A percentile compares a stretch with the other conserved stretches of the same genome.
Conservation (phyloP, 192 early-diverging fungal genomes). For the Mortierella alpina region DNA sequence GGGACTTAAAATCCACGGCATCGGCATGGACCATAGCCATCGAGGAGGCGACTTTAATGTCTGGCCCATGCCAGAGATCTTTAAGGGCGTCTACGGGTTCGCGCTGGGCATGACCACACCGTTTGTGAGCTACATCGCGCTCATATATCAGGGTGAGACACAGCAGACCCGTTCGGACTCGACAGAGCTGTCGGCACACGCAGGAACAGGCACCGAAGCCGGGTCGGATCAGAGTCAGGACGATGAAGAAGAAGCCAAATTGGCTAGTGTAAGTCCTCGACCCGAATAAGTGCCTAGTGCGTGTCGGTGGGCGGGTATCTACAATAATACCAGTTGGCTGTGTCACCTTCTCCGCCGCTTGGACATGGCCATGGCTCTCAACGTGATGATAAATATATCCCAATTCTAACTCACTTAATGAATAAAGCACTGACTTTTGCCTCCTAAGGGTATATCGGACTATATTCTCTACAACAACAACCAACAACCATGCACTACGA, state of each 20-base stretch:
- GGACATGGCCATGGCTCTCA: no score
- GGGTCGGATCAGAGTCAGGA: neutral
- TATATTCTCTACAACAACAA: no score
- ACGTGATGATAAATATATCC: no score
- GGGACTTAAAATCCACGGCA: slow-evolving; percentile 16
- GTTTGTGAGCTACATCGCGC: slow-evolving; percentile 15
- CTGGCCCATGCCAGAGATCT: slow-evolving; percentile 40
- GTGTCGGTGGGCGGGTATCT: no score
- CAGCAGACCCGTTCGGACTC: neutral
- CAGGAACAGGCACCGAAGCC: neutral
- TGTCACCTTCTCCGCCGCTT: no score
- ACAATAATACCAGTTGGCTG: no score
- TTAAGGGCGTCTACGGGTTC: slow-evolving; percentile 21
- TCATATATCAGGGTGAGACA: slow-evolving; percentile 34
- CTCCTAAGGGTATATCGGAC: no score
- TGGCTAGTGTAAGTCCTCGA: neutral
- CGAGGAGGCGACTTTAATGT: slow-evolving; percentile 23
- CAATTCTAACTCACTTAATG: no score
- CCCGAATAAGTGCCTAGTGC: no score
- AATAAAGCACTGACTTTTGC: no score
- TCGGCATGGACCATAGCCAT: slow-evolving; percentile 13
- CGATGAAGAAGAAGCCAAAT: slow-evolving; percentile 3
- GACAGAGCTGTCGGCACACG: neutral
- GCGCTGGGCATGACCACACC: slow-evolving; percentile 28
- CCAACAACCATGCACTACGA: neutral